Conservation (phyloP, 2,329 filamentous ascomycete genomes). For the Xylariaceae sp. region DNA sequence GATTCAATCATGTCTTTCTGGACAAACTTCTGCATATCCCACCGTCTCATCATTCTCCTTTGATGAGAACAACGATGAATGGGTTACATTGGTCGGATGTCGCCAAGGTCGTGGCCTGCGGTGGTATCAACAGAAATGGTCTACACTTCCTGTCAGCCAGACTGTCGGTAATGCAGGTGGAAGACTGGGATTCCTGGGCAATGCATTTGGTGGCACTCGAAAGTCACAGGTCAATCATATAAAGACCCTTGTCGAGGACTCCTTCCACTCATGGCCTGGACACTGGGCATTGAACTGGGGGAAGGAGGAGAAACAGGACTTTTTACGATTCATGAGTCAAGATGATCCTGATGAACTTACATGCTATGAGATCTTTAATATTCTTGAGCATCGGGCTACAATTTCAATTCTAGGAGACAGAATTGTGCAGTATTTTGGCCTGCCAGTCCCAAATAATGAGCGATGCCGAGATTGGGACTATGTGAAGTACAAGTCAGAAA, state of each 20-base stretch:
- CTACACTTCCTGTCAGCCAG: conserved; percentile 5
- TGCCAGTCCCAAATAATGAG: conserved; percentile 17
- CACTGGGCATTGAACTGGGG: conserved; percentile 22
- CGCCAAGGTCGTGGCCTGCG: conserved; percentile 18
- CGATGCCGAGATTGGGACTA: conserved; percentile 28
- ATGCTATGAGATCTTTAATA: conserved; percentile 28
- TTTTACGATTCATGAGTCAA: conserved; percentile 15
- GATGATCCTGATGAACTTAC: conserved; percentile 9
- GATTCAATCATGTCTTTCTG: conserved; percentile 19
- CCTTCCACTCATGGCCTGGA: conserved; percentile 23
- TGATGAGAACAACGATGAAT: conserved; percentile 22
- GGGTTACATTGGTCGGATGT: conserved; percentile 22
- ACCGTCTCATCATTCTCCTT: conserved; percentile 26
- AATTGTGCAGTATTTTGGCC: conserved; percentile 17
- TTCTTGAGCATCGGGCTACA: conserved; percentile 28
- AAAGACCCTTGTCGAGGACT: conserved; percentile 26
- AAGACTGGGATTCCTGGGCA: conserved; percentile 22
- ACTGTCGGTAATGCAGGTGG: neutral
- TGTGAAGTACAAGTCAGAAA: conserved; percentile 9
- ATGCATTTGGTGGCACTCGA: conserved; percentile 27
- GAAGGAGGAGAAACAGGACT: conserved; percentile 11
- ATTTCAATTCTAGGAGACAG: conserved; percentile 24
- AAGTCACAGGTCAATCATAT: conserved; percentile 28
- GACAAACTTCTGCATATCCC: conserved; percentile 12
- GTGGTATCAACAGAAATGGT: conserved; percentile 23